phyloP scores from a whole-genome alignment of 2,329 filamentous ascomycete species.

The Emmonsia crescens region DNA sequence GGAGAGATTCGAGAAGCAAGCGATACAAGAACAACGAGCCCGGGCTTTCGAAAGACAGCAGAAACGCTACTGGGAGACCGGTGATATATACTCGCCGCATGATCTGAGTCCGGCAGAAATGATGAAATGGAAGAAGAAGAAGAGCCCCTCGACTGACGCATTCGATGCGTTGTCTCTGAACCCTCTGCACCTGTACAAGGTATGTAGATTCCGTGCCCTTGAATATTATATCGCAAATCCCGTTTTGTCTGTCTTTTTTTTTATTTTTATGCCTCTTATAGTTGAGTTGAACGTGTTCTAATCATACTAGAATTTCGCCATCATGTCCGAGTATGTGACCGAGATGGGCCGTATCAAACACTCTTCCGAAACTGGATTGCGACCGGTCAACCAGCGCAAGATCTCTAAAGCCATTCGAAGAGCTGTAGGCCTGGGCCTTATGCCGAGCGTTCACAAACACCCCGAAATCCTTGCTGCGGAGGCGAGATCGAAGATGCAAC shows the following conservation, averaged over 20 bases:
- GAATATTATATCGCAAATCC: neutral
- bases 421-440: conserved; percentile 77
- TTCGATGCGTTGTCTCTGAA: conserved; percentile 71
- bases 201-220: conserved; percentile 29
- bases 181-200: conserved; percentile 79
- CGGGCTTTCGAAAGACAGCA: conserved; percentile 30
- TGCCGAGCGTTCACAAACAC: conserved; percentile 84
- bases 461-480: conserved; percentile 56
- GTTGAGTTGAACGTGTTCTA: neutral
- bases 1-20: conserved; percentile 24
- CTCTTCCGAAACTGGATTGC: conserved; percentile 62
- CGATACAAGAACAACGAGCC: conserved; percentile 25
- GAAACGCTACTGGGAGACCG: conserved; percentile 59
- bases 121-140: conserved; percentile 61
- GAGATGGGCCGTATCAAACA: conserved; percentile 75
- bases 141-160: conserved; percentile 52
- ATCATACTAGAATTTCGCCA: conserved; percentile 65
- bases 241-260: conserved; percentile 9
- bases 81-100: conserved; percentile 84
- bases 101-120: conserved; percentile 71
- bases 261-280: conserved; percentile 4
- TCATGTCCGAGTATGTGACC: conserved; percentile 83
- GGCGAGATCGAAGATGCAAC: conserved; percentile 3
- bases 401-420: conserved; percentile 87
- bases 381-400: conserved; percentile 82